Evolutionary conservation across 1,139 yeast species (phyloP).

Genomic region (Diutina mesorugosa): DNA sequence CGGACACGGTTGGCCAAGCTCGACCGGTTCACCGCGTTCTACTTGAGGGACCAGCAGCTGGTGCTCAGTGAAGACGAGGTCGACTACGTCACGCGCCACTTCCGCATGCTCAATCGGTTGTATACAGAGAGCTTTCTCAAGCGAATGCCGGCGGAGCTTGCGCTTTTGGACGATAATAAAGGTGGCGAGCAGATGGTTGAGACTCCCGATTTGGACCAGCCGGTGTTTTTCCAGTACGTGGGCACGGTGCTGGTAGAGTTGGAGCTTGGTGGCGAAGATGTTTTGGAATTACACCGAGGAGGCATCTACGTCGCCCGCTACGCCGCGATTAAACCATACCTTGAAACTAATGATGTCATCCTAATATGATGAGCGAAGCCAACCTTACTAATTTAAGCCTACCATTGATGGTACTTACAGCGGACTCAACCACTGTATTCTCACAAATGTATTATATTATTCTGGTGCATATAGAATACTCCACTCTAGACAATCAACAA

Average conservation of each 20-base stretch:
- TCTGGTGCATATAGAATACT: not conserved
- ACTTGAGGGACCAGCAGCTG: slow-evolving; percentile 15
- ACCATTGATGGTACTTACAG: no score
- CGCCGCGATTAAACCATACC: slow-evolving; percentile 29
- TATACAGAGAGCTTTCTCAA: slow-evolving; percentile 58
- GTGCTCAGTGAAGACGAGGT: slow-evolving; percentile 48
- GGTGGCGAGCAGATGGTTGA: slow-evolving; percentile 74
- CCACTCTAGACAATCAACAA: not conserved
- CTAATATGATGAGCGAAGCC: slow-evolving; percentile 13
- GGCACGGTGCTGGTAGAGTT: slow-evolving; percentile 13
- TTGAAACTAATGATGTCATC: slow-evolving; percentile 28
- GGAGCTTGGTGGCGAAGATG: slow-evolving; percentile 22
- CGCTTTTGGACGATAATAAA: slow-evolving; percentile 61
- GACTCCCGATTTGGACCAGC: slow-evolving; percentile 59
- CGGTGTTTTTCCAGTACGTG: slow-evolving; percentile 61
- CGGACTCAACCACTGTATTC: no score
- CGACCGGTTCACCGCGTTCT: slow-evolving; percentile 52
- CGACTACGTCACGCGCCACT: slow-evolving; percentile 44
- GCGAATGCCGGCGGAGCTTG: slow-evolving; percentile 54
- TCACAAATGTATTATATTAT: no score
- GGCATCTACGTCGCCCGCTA: slow-evolving; percentile 73
- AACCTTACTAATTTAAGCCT: not conserved
- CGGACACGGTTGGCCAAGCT: slow-evolving; percentile 66
- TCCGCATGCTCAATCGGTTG: slow-evolving; percentile 47
- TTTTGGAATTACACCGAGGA: slow-evolving; percentile 46